Evolutionary conservation across 2,329 filamentous ascomycete species (phyloP), one percentile per base, ranked within the genome.

Genomic region (Raffaelea arxii): DNA sequence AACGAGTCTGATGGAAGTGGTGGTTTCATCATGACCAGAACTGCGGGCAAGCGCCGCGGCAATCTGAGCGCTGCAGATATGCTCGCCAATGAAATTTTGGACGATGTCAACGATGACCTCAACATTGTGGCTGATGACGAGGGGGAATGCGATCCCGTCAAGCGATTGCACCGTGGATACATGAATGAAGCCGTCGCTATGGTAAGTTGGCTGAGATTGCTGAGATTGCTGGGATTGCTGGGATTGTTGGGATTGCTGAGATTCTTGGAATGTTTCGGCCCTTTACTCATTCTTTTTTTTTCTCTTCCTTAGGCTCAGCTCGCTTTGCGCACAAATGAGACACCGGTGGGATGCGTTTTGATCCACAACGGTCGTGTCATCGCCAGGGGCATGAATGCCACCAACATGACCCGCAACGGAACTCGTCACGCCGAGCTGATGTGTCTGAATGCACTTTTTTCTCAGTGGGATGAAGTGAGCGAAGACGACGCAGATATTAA

Each of bases 401-500:
- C 92, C 45, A 98, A 96, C 58, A 75, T 86, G 55, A 92, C 86
- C 23, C 80, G 91, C 41, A 81, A 94, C 69, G 92, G 92, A 39
- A 97, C 92, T 41, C 81, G 90, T 23, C 92, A 98, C 64, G 92
- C 92, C 39, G 92, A 98, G 63, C 94, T 97, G 60, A 82, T 97
- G 66, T 92, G 90, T 41, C 74, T 98, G 41, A 70, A 68, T 18
- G 72, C 77, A 19, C 62, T 79, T 12, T 61, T 77, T 30, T 74
- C 73, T 14, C 66, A 68, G 40, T 61, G 59, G 35, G 54, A 60
- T 22, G 51, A 60, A 3, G 45, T 52, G 57, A 12, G 66, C 63
- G 52, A 50, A 49, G 14, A 48, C 48, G 47, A 56, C 46, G 38
- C 54, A 49, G 25, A n/a, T 19, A 41, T 35, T 25, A 51, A 54